phyloP scores from a whole-genome alignment of 73 alveolate species.

The Stentor roeselii region DNA sequence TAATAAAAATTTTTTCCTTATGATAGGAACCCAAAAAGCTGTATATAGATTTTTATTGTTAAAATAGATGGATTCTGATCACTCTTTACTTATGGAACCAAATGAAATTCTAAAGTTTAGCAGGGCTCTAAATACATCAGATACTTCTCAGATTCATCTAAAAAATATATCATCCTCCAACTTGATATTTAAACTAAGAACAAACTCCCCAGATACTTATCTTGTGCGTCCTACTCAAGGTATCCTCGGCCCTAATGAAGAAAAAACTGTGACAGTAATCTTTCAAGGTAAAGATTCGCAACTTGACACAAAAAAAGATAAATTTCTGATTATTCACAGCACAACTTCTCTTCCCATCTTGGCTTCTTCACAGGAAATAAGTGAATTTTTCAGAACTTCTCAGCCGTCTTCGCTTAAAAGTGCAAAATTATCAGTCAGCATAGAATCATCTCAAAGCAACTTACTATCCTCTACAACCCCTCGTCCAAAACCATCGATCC shows the following conservation, averaged over 20 bases:
- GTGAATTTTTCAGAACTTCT: background rate
- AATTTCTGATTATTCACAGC: background rate
- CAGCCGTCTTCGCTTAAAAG: background rate
- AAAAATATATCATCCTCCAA: background rate
- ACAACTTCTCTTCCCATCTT: background rate
- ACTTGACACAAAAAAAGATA: background rate
- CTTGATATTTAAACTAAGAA: background rate
- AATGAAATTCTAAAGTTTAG: too few relatives aligned
- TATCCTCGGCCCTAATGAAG: background rate
- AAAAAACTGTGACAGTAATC: background rate
- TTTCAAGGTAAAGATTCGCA: background rate
- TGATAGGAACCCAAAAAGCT: too few relatives aligned
- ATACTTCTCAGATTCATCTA: background rate
- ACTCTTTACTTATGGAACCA: background rate
- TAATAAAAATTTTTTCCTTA: too few relatives aligned
- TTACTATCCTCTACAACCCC: too few relatives aligned
- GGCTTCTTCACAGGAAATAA: background rate
- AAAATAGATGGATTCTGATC: background rate
- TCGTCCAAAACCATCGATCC: too few relatives aligned
- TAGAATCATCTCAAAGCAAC: too few relatives aligned
- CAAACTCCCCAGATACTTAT: background rate
- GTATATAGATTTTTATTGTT: too few relatives aligned
- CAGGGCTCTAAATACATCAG: background rate
- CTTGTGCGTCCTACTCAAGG: background rate
- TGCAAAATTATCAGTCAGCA: background rate